Evolutionary conservation across 352 stramenopile species (phyloP).

Genomic region (Globisporangium lucens): DNA sequence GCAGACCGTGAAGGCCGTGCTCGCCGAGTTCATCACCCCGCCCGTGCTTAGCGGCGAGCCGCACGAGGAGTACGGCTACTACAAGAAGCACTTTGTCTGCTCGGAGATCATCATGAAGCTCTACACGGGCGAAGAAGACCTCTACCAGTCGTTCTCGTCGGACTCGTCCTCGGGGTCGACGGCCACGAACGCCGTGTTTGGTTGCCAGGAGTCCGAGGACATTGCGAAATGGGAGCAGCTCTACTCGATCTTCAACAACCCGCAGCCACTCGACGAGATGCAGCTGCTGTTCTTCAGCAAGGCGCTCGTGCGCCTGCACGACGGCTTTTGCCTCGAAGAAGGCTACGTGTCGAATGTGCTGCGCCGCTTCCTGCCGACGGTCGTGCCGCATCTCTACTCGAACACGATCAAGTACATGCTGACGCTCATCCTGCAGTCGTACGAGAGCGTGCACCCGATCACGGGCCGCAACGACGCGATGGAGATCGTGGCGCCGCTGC

Average conservation of each 20-base stretch:
- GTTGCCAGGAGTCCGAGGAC: conserved; percentile 70
- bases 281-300: conserved; percentile 88
- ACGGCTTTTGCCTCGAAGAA: conserved; percentile 84
- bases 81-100: conserved; percentile 88
- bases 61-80: conserved; percentile 87
- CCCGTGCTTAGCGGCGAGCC: conserved; percentile 68
- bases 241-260: conserved; percentile 81
- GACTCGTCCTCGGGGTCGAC: conserved; percentile 75
- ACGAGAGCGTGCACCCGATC: conserved; percentile 87
- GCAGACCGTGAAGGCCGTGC: conserved; percentile 72
- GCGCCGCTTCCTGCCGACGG: conserved; percentile 65
- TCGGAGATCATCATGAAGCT: conserved; percentile 91
- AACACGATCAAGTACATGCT: conserved; percentile 91
- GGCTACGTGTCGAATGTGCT: conserved; percentile 83
- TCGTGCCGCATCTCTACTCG: conserved; percentile 84
- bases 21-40: conserved; percentile 78
- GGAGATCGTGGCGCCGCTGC: conserved; percentile 71
- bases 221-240: conserved; percentile 79
- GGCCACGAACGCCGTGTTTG: conserved; percentile 65
- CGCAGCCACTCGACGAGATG: conserved; percentile 79
- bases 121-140: conserved; percentile 84
- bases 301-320: conserved; percentile 80
- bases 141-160: conserved; percentile 87
- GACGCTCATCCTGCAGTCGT: conserved; percentile 83
- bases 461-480: conserved; percentile 85